Evolutionary conservation across 2,329 filamentous ascomycete genomes (phyloP), one percentile per base, ranked within the genome.

Genomic region (Fusarium chaquense): DNA sequence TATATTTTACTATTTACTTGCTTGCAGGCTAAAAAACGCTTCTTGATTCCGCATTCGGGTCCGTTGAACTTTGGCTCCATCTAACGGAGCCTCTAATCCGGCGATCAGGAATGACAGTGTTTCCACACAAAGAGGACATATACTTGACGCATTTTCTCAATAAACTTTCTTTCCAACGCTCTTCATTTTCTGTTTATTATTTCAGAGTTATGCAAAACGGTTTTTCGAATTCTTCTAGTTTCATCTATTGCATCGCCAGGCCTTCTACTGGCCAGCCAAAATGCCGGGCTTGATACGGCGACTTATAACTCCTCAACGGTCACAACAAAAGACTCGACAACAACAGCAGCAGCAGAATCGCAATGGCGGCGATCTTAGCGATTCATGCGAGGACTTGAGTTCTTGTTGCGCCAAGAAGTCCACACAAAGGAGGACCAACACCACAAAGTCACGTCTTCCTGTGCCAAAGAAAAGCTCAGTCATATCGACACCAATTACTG

Each of bases 211-310:
- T 75, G 71, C 58, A 51, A 75, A 73, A 46, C 54, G 30, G 52
- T 40, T 47, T 70, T 20, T 67, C 52, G 30, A 35, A 38, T 41
- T 47, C 30, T 52, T 54, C 44, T 61, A 64, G 62, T 60, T 65
- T 40, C 58, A 54, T 65, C 40, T n/a, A 33, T 57, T 63, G 55
- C 60, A 62, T 62, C 59, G 62, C 56, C 66, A 45, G 49, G 49
- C 49, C 13, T 52, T 52, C 49, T 52, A 24, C 35, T 47, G 69
- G 55, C 52, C 56, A 65, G 58, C 45, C 63, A 73, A 46, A 47
- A 76, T 76, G 74, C 45, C 69, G 68, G 60, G 74, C 44, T 65
- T 72, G 20, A 67, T 76, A 56, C 65, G 73, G 50, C 68, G 74
- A 38, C 65, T 76, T 47, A 73, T 76, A 67, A 64, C 52, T 41